These are phyloP conservation scores for Cyamopsis tetragonoloba DNA, from an alignment of 306 rosid species.

Conservation along the genomic window DNA sequence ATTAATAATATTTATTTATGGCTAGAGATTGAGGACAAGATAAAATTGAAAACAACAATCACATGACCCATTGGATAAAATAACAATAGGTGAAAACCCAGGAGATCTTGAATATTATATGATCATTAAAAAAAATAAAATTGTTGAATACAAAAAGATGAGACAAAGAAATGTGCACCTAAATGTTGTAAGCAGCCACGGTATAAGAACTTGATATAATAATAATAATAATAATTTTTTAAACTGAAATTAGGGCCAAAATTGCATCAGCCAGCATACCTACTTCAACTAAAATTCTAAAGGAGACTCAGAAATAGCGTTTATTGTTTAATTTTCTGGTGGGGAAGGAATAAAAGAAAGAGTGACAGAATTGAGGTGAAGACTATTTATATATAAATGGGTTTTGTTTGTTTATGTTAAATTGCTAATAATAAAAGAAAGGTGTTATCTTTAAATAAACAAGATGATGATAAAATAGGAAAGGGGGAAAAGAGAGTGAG, in stretches of 20 bases:
- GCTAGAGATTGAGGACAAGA: not conserved
- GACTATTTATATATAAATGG: not conserved
- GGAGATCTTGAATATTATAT: not conserved
- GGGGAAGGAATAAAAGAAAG: conserved; percentile 1
- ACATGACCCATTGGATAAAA: conserved; percentile 21
- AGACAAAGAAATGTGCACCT: conserved; percentile 52
- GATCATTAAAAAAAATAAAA: not conserved
- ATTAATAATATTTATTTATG: not conserved
- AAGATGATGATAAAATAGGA: not conserved
- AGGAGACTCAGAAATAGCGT: conserved; percentile 8
- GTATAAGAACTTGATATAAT: conserved; percentile 36
- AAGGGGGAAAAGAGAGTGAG: not conserved
- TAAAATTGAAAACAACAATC: conserved; percentile 15
- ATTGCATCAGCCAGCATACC: conserved; percentile 40
- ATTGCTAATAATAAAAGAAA: too few relatives aligned
- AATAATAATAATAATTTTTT: too few relatives aligned
- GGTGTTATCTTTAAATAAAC: not conserved
- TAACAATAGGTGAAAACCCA: not conserved
- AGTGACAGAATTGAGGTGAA: not conserved
- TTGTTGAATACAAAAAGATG: conserved; percentile 16
- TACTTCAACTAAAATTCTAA: conserved; percentile 39
- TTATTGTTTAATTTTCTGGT: not conserved
- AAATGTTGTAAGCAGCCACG: conserved; percentile 37
- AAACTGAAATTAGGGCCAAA: conserved; percentile 34
- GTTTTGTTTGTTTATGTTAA: too few relatives aligned